Conservation (phyloP, 768 basidiomycete species). For the Botryobasidium botryosum region DNA sequence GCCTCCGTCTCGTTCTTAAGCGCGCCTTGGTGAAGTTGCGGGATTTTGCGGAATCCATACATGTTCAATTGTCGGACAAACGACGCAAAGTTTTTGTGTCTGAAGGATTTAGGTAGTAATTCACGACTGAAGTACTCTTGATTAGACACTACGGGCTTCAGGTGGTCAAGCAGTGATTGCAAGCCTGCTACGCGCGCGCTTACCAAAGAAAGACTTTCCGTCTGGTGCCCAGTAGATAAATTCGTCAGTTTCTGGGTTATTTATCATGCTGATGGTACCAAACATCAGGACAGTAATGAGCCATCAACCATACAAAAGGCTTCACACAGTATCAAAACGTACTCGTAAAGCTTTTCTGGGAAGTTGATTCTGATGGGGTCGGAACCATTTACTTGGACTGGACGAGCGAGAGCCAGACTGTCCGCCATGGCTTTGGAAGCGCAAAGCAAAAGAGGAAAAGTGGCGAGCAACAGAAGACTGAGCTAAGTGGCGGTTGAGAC, state of each 20-base stretch:
- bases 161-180: constrained; percentile 4
- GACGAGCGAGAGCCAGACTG: too few relatives aligned
- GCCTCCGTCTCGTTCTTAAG: constrained; percentile 65
- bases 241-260: constrained; percentile 62
- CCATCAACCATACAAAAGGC: neutral
- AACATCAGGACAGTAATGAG: constrained; percentile 8
- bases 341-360: constrained; percentile 88
- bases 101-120: constrained; percentile 88
- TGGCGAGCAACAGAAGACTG: too few relatives aligned
- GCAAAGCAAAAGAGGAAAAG: too few relatives aligned
- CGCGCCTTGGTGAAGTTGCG: constrained; percentile 88
- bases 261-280: constrained; percentile 56
- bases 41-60: constrained; percentile 92
- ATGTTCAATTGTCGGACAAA: constrained; percentile 91
- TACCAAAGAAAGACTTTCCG: constrained; percentile 91
- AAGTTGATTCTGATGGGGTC: too few relatives aligned
- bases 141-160: constrained; percentile 49
- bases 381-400: too few relatives aligned
- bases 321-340: constrained; percentile 10
- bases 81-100: constrained; percentile 86
- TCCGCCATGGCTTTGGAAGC: too few relatives aligned
- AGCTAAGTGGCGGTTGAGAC: too few relatives aligned
- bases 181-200: constrained; percentile 8
- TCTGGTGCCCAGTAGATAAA: constrained; percentile 84
- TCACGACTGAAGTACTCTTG: constrained; percentile 81